These are phyloP conservation scores for Sporothrix euskadiensis DNA, from an alignment of 2,329 filamentous ascomycete genomes.

Conservation along the genomic window DNA sequence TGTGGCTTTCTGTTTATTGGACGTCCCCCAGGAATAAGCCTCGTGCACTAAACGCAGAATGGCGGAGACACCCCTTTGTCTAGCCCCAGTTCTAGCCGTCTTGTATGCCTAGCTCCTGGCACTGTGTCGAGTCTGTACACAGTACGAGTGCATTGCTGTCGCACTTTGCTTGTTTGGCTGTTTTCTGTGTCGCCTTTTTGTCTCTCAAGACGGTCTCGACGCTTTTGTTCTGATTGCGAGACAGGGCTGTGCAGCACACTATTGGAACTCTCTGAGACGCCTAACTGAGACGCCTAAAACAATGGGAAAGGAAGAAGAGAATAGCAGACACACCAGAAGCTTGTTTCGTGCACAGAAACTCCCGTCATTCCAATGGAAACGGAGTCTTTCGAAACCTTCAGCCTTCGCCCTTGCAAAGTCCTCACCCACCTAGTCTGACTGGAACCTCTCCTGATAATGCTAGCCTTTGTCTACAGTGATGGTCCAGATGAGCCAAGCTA, in stretches of 20 bases:
- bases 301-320: neutral
- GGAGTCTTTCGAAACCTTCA: neutral
- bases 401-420: too few species aligned
- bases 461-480: neutral
- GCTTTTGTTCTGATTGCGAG: neutral
- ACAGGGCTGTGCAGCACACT: constrained; percentile 1
- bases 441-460: neutral
- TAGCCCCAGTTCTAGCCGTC: constrained; percentile 24
- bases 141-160: neutral
- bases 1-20: neutral
- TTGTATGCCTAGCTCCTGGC: constrained; percentile 18
- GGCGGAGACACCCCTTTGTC: neutral
- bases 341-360: constrained; percentile 1
- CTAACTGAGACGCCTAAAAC: neutral
- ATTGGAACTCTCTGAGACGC: neutral
- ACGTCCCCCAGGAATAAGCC: neutral
- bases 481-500: neutral
- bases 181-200: neutral
- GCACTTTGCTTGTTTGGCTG: neutral
- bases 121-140: constrained; percentile 21
- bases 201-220: neutral
- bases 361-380: neutral
- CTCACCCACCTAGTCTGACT: neutral
- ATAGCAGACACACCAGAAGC: neutral
- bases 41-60: constrained; percentile 22